These are phyloP conservation scores for Penicillium sclerotiorum DNA, from an alignment of 2,329 filamentous ascomycete species.

Conservation along the genomic window DNA sequence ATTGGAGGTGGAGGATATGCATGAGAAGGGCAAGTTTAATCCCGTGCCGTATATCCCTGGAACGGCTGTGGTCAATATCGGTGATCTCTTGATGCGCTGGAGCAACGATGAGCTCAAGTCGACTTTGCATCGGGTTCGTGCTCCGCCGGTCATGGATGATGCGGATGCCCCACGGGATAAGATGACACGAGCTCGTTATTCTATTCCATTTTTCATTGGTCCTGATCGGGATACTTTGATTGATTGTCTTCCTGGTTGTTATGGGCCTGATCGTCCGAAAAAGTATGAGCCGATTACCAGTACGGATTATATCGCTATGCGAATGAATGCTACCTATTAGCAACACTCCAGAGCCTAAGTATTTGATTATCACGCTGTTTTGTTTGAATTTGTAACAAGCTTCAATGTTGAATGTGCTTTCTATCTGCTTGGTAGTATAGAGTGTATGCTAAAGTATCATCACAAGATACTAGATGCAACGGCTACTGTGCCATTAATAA, in stretches of 20 bases:
- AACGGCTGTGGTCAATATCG: slow-evolving; percentile 1
- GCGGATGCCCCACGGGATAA: not conserved
- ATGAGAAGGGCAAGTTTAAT: slow-evolving; percentile 1
- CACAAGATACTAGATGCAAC: too few relatives aligned
- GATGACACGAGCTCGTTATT: not conserved
- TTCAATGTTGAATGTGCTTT: too few relatives aligned
- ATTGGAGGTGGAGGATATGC: slow-evolving; percentile 9
- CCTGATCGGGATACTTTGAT: not conserved
- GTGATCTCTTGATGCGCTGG: slow-evolving; percentile 12
- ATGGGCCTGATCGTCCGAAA: not conserved
- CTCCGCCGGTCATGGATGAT: slow-evolving; percentile 4
- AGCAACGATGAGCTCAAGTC: slow-evolving; percentile 11
- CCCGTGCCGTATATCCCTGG: slow-evolving; percentile 4
- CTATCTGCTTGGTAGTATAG: too few relatives aligned
- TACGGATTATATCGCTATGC: not conserved
- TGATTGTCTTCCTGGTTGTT: not conserved
- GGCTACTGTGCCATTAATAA: too few relatives aligned
- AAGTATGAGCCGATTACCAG: not conserved
- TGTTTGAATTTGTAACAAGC: too few relatives aligned
- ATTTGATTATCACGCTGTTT: too few relatives aligned
- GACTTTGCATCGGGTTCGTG: slow-evolving; percentile 10
- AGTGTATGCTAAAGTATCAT: not conserved
- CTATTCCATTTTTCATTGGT: not conserved
- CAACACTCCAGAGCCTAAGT: not conserved
- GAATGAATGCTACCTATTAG: not conserved